Conservation (phyloP, 2,329 filamentous ascomycete genomes). For the Knoxdaviesia proteae region DNA sequence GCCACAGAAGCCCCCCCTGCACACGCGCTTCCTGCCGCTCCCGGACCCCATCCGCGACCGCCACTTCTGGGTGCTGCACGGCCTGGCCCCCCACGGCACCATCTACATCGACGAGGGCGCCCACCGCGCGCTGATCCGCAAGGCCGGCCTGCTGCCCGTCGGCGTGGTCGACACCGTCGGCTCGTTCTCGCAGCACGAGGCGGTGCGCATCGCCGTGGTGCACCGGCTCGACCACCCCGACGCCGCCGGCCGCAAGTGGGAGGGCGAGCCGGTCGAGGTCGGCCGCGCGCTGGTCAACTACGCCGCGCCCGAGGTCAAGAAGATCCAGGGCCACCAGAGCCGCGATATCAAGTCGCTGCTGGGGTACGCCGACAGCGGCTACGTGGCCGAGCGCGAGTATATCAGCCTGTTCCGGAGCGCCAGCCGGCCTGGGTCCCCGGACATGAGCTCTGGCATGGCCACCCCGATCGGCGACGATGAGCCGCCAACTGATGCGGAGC, state of each 20-base stretch:
- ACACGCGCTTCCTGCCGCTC: conserved; percentile 83
- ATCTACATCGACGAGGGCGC: conserved; percentile 88
- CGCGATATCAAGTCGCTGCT: conserved; percentile 59
- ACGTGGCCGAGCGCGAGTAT: conserved; percentile 75
- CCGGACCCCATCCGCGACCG: conserved; percentile 71
- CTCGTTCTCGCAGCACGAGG: conserved; percentile 77
- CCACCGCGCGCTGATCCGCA: conserved; percentile 55
- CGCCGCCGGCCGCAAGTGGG: conserved; percentile 24
- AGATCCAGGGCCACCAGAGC: conserved; percentile 72
- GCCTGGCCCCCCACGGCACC: conserved; percentile 72
- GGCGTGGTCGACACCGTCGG: conserved; percentile 85
- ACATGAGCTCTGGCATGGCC: conserved; percentile 3
- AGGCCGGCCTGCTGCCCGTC: conserved; percentile 72
- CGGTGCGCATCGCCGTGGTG: conserved; percentile 69
- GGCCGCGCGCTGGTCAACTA: conserved; percentile 87
- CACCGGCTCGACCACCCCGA: conserved; percentile 27
- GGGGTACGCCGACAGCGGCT: conserved; percentile 87
- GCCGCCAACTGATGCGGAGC: neutral
- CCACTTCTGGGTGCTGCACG: conserved; percentile 93
- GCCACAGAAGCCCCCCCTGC: conserved; percentile 38
- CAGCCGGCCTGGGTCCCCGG: conserved; percentile 21
- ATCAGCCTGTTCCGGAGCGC: conserved; percentile 49
- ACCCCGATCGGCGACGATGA: conserved; percentile 18
- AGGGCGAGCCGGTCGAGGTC: conserved; percentile 44
- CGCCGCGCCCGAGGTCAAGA: conserved; percentile 58